Evolutionary conservation across 2,329 filamentous ascomycete genomes (phyloP), one percentile per base, ranked within the genome.

Genomic region (Aspergillus caelatus): DNA sequence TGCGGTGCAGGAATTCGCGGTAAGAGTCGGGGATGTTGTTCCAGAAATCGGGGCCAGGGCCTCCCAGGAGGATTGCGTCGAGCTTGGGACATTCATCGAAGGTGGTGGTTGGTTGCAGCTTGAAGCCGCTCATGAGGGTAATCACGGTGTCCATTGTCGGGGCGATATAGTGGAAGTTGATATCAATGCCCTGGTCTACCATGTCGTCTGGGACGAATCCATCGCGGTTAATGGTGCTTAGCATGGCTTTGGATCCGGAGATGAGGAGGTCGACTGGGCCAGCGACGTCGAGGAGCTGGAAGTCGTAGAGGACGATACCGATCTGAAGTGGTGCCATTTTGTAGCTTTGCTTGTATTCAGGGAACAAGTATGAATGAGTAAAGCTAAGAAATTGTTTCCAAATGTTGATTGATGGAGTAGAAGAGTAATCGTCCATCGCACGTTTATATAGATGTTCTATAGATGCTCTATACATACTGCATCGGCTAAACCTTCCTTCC

Each of bases 371-470:
- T 48, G 0, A 28, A 16, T 7, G 21, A 14, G 6, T 12, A 16
- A 26, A 10, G 23, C 4, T 7, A 5, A 0, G 12, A 14, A 28
- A 30, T 52, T 7, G n/a, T 32, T 52, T 30, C 4, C 3, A 5
- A 6, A 32, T 8, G 16, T 4, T 19, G 26, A n/a, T 30, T 30
- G 26, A 32, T 52, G 7, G 12, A 5, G 16, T 21, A 19, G 26
- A n/a, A 10, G 2, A 9, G 21, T 48, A 19, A 16, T 2, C 26
- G 21, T 1, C 23, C 23, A 48, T 48, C 0, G 2, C 11, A 2
- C 4, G 45, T n/a, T 52, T 52, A 52, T 52, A 52, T 52, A 30
- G 26, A 21, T 23, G 43, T 46, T 46, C 43, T 46, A 46, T 46
- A 46, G n/a, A 30, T 52, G 21, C 16, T 52, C 7, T 52, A 30